Evolutionary conservation across 2,329 filamentous ascomycete species (phyloP), one percentile per base, ranked within the genome.

Genomic region (Cryphonectria parasitica): DNA sequence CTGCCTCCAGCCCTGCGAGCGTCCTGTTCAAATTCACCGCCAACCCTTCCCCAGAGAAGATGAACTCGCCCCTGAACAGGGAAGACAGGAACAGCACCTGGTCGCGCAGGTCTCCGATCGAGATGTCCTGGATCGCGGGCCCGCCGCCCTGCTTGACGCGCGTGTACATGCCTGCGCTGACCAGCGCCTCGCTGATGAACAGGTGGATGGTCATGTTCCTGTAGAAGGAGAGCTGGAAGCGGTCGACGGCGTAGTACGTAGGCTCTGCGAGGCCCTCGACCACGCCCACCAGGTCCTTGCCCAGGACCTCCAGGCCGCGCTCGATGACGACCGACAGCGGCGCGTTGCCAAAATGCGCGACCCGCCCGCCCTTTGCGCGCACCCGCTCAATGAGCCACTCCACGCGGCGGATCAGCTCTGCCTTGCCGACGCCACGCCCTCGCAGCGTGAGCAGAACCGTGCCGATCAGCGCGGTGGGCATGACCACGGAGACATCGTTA

Each of bases 171-270:
- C 92, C 92, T 5, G 91, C 93, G 72, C 93, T 96, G 31, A 98
- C 93, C 5, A 99, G 85, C 0, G 95, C 92, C 79, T 98, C 95
- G 2, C 94, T 92, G 70, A 99, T 96, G 80, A 99, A 99, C 6
- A 99, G 87, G 78, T 99, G 96, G 73, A 99, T 99, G 0, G 95
- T 98, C 96, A 98, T 98, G 81, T 99, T 99, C 67, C 96, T 91
- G 82, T 99, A 99, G 81, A 99, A 99, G 0, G 94, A 97, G 13
- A 99, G 87, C 78, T 99, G 96, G 83, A 99, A 99, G 67, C 94
- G 89, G 79, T 99, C 96, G 54, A 98, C 94, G 5, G 96, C 96
- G 77, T 93, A 97, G 80, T 93, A 98, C 0, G 96, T 98, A 25
- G 93, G 93, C 79, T 99, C 96, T 0, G 92, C 92, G 6, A 99